Conservation (phyloP, 768 basidiomycete genomes). For the Hortiboletus campestris region DNA sequence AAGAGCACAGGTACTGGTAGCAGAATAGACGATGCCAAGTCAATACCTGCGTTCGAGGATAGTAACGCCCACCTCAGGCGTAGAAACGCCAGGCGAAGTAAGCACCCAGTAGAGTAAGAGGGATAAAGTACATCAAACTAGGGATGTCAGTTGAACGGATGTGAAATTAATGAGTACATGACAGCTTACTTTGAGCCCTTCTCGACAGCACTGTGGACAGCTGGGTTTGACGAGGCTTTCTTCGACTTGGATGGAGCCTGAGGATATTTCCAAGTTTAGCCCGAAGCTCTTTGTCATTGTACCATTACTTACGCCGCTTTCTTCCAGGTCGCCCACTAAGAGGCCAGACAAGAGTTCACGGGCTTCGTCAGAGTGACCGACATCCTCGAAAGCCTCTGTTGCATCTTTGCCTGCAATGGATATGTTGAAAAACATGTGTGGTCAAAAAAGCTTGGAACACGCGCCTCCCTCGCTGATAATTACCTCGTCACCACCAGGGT, state of each 20-base stretch:
- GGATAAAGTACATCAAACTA: conserved; percentile 82
- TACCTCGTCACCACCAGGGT: conserved; percentile 98
- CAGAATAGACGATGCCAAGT: neutral
- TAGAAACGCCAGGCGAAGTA: conserved; percentile 91
- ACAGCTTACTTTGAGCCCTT: conserved; percentile 65
- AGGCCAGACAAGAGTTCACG: conserved; percentile 77
- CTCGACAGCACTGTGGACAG: conserved; percentile 49
- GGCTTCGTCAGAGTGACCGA: conserved; percentile 98
- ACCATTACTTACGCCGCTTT: conserved; percentile 51
- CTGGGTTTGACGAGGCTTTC: conserved; percentile 42
- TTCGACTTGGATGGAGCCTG: conserved; percentile 55
- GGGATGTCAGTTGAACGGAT: conserved; percentile 1
- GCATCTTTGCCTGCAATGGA: conserved; percentile 77
- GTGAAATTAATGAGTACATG: neutral
- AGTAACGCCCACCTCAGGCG: conserved; percentile 20
- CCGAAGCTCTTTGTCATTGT: neutral
- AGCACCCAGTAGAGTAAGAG: conserved; percentile 72
- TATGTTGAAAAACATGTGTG: neutral
- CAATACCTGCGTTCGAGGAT: neutral
- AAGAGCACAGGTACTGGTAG: conserved; percentile 9
- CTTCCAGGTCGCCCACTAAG: conserved; percentile 80
- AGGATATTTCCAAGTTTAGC: neutral
- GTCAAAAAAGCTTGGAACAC: conserved; percentile 34
- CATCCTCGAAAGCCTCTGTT: conserved; percentile 98
- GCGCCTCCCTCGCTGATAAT: conserved; percentile 87